A percentile compares a stretch with the other conserved stretches of the same genome.
Conservation (phyloP, 768 basidiomycete species). For the Suillus variegatus region DNA sequence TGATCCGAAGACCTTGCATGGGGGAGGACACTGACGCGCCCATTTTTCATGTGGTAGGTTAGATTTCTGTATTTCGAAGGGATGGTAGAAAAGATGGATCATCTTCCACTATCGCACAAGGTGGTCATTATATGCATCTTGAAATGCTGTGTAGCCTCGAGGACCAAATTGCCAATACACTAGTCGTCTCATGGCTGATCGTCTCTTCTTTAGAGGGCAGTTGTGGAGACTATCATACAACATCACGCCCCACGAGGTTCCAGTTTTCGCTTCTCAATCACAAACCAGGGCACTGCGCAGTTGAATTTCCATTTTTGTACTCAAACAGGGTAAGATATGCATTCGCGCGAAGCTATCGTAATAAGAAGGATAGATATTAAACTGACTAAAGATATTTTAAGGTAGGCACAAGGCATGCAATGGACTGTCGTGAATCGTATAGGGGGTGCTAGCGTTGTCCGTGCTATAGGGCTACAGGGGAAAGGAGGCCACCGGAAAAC, state of each 20-base stretch:
- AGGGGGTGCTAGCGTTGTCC: neutral
- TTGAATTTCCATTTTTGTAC: neutral
- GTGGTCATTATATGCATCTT: neutral
- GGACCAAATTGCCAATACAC: neutral
- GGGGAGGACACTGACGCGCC: neutral
- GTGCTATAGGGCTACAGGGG: no score
- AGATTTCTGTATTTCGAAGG: neutral
- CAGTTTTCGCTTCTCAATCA: neutral
- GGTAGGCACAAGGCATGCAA: neutral
- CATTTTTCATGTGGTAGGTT: neutral
- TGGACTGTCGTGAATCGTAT: neutral
- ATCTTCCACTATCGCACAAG: neutral
- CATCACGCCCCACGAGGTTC: neutral
- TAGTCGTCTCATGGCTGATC: conserved; percentile 4
- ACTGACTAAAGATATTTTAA: neutral
- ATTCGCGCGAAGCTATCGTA: neutral
- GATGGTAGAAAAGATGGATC: neutral
- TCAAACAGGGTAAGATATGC: neutral
- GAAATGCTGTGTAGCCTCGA: neutral
- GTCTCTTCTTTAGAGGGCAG: conserved; percentile 2
- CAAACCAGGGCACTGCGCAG: neutral
- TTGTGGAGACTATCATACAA: neutral
- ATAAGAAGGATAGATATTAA: neutral
- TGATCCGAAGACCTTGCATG: neutral
- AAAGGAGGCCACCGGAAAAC: neutral